Base-by-base conservation (phyloP, 148 eudicot genomes). In the Fagopyrum tataricum region DNA sequence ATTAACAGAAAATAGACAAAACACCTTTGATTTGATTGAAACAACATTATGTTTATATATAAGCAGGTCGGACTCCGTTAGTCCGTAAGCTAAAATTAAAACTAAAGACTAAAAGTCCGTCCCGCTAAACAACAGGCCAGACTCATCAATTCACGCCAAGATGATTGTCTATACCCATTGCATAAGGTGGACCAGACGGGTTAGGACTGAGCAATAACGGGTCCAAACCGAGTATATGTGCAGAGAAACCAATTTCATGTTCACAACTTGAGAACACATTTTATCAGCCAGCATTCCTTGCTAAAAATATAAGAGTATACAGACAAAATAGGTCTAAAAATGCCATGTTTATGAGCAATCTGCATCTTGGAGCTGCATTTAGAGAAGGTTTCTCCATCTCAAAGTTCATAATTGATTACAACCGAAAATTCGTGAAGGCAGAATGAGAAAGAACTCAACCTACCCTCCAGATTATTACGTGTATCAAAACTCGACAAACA, bases 331-430 rank as follows among this genome's bases (percentile, higher is more conserved):
- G 58, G 20, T 15, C 5, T 17, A 15, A 52, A n/a, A 17, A 56
- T 31, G 12, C 31, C 62, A 20, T 7, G 31, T 56, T 7, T n/a
- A 56, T 56, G 26, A 56, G 26, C 62, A 56, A 56, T 56, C 31
- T 56, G 62, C 62, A 21, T 56, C 62, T 21, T 56, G 62, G 56
- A 56, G 62, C 49, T 46, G 49, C 49, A 46, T 13, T 46, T 46
- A 46, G 15, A 13, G 37, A 31, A 47, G 17, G 51, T 47, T 47
- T 47, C 51, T 47, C 51, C 51, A 12, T 47, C 51, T 47, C 13
- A 47, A 47, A 47, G 14, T 9, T 47, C 51, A 47, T 47, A 47
- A 47, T 47, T 9, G 51, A 47, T 47, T 52, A 52, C 58, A 52
- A n/a, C 23, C 20, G 4, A 21, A 52, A 17, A 21, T 52, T 52